Conservation (phyloP, 345 rosid species). For the Brassica cretica region DNA sequence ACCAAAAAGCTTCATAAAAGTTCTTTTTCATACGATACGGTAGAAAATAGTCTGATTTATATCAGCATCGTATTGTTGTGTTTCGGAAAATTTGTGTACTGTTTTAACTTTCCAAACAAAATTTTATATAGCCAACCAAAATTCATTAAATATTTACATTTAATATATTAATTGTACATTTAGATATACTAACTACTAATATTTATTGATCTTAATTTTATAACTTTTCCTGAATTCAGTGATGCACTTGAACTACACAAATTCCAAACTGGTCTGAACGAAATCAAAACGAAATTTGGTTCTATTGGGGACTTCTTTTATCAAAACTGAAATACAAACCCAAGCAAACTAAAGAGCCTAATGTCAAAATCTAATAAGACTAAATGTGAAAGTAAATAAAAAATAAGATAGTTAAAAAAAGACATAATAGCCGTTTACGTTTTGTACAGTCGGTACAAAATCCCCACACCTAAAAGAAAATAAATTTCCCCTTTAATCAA, state of each 20-base stretch:
- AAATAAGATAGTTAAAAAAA: not conserved
- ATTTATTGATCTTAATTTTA: not conserved
- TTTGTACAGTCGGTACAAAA: not conserved
- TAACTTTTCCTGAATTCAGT: not conserved
- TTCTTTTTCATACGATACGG: not conserved
- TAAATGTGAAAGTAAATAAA: not conserved
- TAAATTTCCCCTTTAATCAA: not conserved
- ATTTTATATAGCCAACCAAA: not conserved
- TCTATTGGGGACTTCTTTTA: not conserved
- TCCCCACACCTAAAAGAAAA: not conserved
- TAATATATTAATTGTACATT: not conserved
- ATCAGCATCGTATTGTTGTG: not conserved
- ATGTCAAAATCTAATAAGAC: not conserved
- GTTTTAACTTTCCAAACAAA: not conserved
- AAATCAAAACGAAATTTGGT: not conserved
- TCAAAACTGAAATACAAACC: not conserved
- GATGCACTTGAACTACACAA: not conserved
- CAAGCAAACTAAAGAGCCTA: not conserved
- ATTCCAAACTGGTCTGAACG: not conserved
- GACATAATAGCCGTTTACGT: not conserved
- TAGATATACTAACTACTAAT: not conserved
- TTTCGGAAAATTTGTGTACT: not conserved
- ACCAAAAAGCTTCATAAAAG: not conserved
- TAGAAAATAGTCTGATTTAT: not conserved
- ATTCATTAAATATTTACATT: not conserved